Conservation (phyloP, 768 basidiomycete genomes). For the Auricularia auricula-judae region DNA sequence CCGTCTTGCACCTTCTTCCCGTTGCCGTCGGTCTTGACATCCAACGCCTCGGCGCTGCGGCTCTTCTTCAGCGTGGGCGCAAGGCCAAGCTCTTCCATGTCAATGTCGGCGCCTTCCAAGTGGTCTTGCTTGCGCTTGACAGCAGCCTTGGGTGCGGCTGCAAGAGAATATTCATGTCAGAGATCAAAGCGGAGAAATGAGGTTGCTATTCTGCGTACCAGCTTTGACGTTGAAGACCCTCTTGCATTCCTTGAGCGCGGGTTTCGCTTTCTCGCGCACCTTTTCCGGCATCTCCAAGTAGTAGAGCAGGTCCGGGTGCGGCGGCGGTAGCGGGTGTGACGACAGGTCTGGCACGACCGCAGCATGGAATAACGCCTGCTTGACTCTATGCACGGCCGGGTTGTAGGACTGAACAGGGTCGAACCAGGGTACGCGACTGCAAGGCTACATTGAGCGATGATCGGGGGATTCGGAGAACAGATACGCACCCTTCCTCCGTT, state of each 20-base stretch:
- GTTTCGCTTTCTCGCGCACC: slow-evolving; percentile 49
- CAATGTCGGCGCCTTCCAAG: slow-evolving; percentile 42
- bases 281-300: slow-evolving; percentile 72
- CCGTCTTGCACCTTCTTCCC: neutral
- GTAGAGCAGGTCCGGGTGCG: slow-evolving; percentile 74
- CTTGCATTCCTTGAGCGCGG: slow-evolving; percentile 51
- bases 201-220: slow-evolving; percentile 30
- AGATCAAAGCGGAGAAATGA: too few species aligned
- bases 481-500: slow-evolving; percentile 59
- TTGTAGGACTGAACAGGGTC: slow-evolving; percentile 70
- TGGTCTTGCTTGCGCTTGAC: slow-evolving; percentile 51
- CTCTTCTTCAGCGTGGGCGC: slow-evolving; percentile 10
- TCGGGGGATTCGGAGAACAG: neutral
- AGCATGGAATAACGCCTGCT: slow-evolving; percentile 86
- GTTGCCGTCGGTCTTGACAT: neutral
- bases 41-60: neutral
- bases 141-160: slow-evolving; percentile 39
- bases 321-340: slow-evolving; percentile 67
- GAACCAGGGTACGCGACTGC: slow-evolving; percentile 65
- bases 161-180: neutral
- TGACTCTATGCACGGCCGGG: slow-evolving; percentile 80
- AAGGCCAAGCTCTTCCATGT: slow-evolving; percentile 17
- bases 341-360: slow-evolving; percentile 69
- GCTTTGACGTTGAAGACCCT: slow-evolving; percentile 64
- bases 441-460: neutral